Base-by-base conservation (phyloP, 2,329 filamentous ascomycete genomes). In the Thielaviopsis cerberus region DNA sequence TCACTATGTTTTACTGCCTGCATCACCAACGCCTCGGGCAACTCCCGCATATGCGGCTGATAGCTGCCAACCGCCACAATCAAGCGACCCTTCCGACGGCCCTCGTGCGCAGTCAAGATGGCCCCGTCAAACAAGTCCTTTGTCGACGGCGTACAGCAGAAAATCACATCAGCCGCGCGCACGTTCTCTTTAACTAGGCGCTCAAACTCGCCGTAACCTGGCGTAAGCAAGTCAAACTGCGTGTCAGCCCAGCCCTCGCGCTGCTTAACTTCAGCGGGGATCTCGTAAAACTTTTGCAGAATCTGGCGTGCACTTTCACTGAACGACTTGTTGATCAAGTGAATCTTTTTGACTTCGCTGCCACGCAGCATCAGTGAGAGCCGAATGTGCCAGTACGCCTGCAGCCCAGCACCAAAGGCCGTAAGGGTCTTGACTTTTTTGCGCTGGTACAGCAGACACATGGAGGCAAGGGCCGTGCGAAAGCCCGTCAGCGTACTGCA, bases 361-460 rank as follows among this genome's bases (percentile, higher is more conserved):
- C 80, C 80, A 23, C 78, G 84, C 54, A 92, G 76, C 62, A 91
- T 76, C 11, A 97, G 76, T 0, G 90, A 84, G 4, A 97, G 77
- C 0, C 89, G 83, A 51, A 94, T 81, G 68, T 96, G 91, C 90
- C 90, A 97, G 72, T 91, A 94, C 13, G 91, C 91, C 72, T 96
- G 90, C 64, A 85, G 82, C 52, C 91, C 91, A 34, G 85, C 83
- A 24, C 91, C 91, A 68, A 96, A 97, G 57, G 94, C 84, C 15
- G 85, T 83, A 11, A 96, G 67, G 15, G 83, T 87, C 66, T 84
- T 82, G 50, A 94, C 83, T 26, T 78, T 77, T 58, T 78, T 74
- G 58, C 91, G 86, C 41, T 77, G 78, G 22, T 71, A 69, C 34
- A 88, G 74, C 0, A 88, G 74, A 25, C 83, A 81, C 57, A 83